Base-by-base conservation (phyloP, 257 asterid genomes). In the Nyctanthes arbortristis region DNA sequence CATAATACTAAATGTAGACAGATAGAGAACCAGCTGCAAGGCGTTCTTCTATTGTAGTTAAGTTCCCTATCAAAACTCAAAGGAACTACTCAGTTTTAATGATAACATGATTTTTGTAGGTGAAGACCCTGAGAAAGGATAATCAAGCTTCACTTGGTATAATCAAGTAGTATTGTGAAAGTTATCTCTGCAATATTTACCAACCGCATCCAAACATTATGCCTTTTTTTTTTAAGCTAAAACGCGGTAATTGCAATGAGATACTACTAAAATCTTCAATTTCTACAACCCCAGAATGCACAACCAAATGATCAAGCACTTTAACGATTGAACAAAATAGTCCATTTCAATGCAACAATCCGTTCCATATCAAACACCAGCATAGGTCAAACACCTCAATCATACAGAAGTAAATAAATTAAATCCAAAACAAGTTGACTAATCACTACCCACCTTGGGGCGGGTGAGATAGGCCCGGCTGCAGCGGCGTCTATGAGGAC, bases 401-500 rank as follows among this genome's bases (percentile, higher is more conserved):
- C 66, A 52, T 61, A 40, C 34, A n/a, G 13, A 7, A 7, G 18
- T 18, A 66, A 35, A 24, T 59, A 32, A 32, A 20, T 3, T 18
- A 4, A 16, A 13, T 1, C 3, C 4, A 31, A 37, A 37, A 4
- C 7, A 7, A 55, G 33, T 1, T 18, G 10, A 40, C 65, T 20
- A 35, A 35, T 35, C 6, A 35, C 9, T 14, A 34, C 79, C 30
- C 70, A 86, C 97, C 92, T 89, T 86, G 40, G 65, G 58, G 61
- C 56, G 75, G 70, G 75, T 72, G 40, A 65, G 82, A 63, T 77
- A 58, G 30, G 89, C 61, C 45, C 84, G 80, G 78, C 58, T 65
- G 47, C 78, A 74, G 36, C 79, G 76, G 45, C 70, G 82, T 58
- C 85, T 73, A 33, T 60, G 76, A 33, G 81, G 74, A 30, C 76